Percentiles rank a stretch among this genome's conserved stretches.
These are phyloP conservation scores for Monosporascus sp. DNA, from an alignment of 2,329 filamentous ascomycete species.

Conservation along the genomic window DNA sequence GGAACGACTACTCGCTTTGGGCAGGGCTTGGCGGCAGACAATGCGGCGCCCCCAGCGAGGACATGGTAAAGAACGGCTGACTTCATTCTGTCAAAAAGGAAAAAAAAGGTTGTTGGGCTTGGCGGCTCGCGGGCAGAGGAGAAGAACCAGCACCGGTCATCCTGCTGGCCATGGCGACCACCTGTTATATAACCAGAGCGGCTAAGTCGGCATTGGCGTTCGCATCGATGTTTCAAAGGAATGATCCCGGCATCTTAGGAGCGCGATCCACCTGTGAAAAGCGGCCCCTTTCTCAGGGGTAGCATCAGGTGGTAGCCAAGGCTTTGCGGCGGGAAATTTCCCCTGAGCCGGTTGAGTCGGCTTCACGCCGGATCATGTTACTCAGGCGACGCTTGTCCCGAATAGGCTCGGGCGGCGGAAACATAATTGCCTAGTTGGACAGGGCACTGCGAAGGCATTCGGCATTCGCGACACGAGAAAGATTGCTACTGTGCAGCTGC, in stretches of 20 bases:
- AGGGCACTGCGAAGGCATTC: too few relatives aligned
- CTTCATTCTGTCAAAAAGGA: neutral
- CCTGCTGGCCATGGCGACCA: neutral
- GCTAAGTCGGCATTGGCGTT: neutral
- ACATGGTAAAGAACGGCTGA: neutral
- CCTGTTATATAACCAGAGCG: neutral
- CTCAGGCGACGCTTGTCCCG: too few relatives aligned
- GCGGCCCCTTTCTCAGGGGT: neutral
- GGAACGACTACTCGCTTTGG: neutral
- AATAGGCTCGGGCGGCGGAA: too few relatives aligned
- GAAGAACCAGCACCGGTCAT: neutral
- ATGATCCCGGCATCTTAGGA: neutral
- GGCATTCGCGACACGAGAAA: too few relatives aligned
- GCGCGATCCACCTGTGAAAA: neutral
- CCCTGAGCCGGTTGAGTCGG: neutral
- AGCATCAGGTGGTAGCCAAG: neutral
- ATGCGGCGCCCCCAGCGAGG: neutral
- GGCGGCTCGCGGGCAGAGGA: neutral
- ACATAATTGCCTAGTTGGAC: too few relatives aligned
- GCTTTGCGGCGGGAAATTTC: neutral
- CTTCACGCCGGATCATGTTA: too few relatives aligned
- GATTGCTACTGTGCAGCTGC: too few relatives aligned
- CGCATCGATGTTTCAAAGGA: neutral
- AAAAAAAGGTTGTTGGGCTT: neutral
- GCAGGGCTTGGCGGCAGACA: neutral